Base-by-base conservation (phyloP, 371 early-diverging fungal genomes). In the Mortierella sp. region DNA sequence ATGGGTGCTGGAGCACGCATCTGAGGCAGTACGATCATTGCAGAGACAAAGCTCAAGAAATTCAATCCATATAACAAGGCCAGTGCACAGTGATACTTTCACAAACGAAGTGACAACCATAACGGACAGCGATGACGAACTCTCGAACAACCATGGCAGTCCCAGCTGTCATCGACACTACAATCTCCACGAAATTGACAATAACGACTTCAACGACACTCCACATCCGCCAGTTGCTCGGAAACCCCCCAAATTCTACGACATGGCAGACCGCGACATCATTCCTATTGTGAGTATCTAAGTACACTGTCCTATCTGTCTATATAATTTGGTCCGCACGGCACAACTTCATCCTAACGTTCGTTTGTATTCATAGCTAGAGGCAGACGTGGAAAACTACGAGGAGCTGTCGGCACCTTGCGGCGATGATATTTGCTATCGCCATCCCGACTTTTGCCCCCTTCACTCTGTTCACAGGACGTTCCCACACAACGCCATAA, bases 331-430 rank as follows among this genome's bases (percentile, higher is more conserved):
- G 21, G 24, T 65, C 38, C 42, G 68, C 42, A 65, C 24, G 38
- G 21, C 19, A 2, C 11, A 38, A 9, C 24, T 16, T 38, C 0
- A 2, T 38, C 16, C 31, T 57, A 52, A 75, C 63, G 2, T 8
- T 45, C n/a, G 14, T 13, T 52, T 57, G 50, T 10, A 52, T 1
- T 38, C 14, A 54, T 6, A 28, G 55, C 19, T 21, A 19, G 68
- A 65, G 11, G 24, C 52, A 6, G 28, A 26, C 8, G 47, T 42
- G 13, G 80, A 80, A 42, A 44, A 16, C 21, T 81, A 74, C 65
- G 82, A 78, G 6, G 74, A 77, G 10, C 38, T 83, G n/a, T 70
- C 83, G 42, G 77, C 83, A 31, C 83, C 83, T 3, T 83, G 83
- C 31, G 21, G 58, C 0, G 80, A 54, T 24, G 83, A 80, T 47